phyloP scores from a whole-genome alignment of 2,329 filamentous ascomycete genomes.

The Aspergillus sergii region DNA sequence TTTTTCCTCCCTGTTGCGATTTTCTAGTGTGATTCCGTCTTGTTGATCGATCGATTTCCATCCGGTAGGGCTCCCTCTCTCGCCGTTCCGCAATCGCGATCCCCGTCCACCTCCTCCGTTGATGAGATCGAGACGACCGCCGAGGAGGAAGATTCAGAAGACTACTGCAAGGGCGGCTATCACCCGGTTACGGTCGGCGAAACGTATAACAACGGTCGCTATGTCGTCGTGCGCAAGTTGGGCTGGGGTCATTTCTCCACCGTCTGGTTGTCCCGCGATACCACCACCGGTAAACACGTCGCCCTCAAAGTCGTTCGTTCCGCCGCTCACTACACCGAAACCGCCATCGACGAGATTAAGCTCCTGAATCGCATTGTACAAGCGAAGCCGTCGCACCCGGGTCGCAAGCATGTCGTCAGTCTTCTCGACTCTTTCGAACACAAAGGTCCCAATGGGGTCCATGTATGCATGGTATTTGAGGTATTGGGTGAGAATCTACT shows the following conservation, averaged over 20 bases:
- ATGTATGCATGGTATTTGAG: constrained; percentile 99
- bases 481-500: constrained; percentile 93
- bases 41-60: constrained; percentile 4
- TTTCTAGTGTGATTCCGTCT: constrained; percentile 8
- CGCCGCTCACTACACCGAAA: constrained; percentile 97
- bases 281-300: constrained; percentile 87
- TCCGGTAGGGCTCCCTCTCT: constrained; percentile 38
- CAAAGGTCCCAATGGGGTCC: constrained; percentile 92
- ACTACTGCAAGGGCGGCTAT: constrained; percentile 99
- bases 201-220: constrained; percentile 96
- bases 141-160: constrained; percentile 97
- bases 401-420: constrained; percentile 92
- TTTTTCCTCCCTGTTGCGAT: constrained; percentile 8
- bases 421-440: constrained; percentile 96
- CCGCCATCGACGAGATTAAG: constrained; percentile 98
- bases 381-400: constrained; percentile 91
- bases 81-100: constrained; percentile 65
- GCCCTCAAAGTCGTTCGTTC: constrained; percentile 97
- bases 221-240: constrained; percentile 92
- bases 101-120: constrained; percentile 74
- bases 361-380: constrained; percentile 94
- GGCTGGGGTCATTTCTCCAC: constrained; percentile 99
- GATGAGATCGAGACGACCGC: constrained; percentile 91
- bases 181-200: constrained; percentile 94
- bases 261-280: constrained; percentile 83